A percentile compares a stretch with the other conserved stretches of the same genome.
These are phyloP conservation scores for Mortierella alpina DNA, from an alignment of 192 early-diverging fungal genomes.

Conservation along the genomic window DNA sequence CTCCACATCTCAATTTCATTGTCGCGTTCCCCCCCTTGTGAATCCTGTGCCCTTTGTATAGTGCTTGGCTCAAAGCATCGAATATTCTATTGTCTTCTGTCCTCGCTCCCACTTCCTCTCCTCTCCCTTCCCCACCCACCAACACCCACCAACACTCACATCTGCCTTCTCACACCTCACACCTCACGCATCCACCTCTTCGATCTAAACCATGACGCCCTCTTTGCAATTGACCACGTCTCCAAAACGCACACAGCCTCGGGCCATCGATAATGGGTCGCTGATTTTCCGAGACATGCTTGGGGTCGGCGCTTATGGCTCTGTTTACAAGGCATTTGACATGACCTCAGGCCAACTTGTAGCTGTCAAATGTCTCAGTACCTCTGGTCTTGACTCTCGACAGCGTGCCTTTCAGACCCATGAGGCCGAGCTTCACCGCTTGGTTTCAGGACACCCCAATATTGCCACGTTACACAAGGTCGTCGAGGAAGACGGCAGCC, in stretches of 20 bases:
- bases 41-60: too few species aligned
- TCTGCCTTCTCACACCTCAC: not conserved
- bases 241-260: slow-evolving; percentile 9
- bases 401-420: slow-evolving; percentile 70
- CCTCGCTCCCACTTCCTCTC: not conserved
- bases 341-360: slow-evolving; percentile 61
- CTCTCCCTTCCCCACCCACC: not conserved
- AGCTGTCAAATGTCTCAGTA: slow-evolving; percentile 81
- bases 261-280: slow-evolving; percentile 48
- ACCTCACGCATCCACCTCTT: not conserved
- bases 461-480: slow-evolving; percentile 76
- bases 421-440: slow-evolving; percentile 72
- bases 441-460: slow-evolving; percentile 75
- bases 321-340: slow-evolving; percentile 77
- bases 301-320: slow-evolving; percentile 81
- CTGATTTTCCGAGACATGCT: slow-evolving; percentile 65
- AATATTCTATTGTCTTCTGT: not conserved
- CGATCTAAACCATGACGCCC: slow-evolving; percentile 8
- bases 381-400: slow-evolving; percentile 60
- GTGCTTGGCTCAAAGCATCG: too few species aligned
- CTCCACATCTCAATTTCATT: not conserved
- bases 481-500: slow-evolving; percentile 68
- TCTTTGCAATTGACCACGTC: slow-evolving; percentile 1
- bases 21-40: not conserved
- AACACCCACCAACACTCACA: not conserved